Evolutionary conservation across 2,329 filamentous ascomycete species (phyloP), one percentile per base, ranked within the genome.

Genomic region (Ophiognomonia clavigignenti-juglandacearum): DNA sequence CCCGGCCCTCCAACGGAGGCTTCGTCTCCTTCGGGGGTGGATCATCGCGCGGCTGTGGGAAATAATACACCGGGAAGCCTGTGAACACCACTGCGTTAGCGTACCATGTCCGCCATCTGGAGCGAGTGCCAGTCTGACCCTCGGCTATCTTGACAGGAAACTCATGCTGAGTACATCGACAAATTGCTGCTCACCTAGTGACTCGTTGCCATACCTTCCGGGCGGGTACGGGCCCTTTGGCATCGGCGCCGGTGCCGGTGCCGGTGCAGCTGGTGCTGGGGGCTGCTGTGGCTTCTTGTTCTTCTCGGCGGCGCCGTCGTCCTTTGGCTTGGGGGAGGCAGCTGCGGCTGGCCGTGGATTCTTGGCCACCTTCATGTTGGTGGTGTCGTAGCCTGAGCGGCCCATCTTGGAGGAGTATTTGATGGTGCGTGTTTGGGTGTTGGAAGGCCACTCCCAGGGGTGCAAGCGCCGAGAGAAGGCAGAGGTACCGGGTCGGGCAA

Each of bases 301-400:
- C 40, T 44, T 41, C 11, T n/a, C 16, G 14, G 14, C 16, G 22
- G 23, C 22, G n/a, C 6, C 3, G 22, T 27, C 23, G 4, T 22
- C 23, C 18, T 8, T 26, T 18, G 20, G n/a, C 4, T 23, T 24
- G 6, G n/a, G 19, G n/a, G 4, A n/a, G 13, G 36, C 27, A 9
- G 29, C n/a, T 14, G 11, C 36, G 23, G 45, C 45, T 6, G 37
- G 27, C 14, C 48, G 40, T 6, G 37, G 37, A 16, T 41, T 39
- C 11, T 22, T 20, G 2, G 48, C 40, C 20, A 37, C 20, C 22
- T 16, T 34, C 44, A 51, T 51, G 11, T 45, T 41, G 18, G 48
- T 48, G 14, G 37, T 48, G 37, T 51, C 48, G 14, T 51, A 51
- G 5, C 48, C 48, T 6, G 39, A 44, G 3, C 48, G 48, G 16